These are phyloP conservation scores for Exophiala phaeomuriformis DNA, from an alignment of 2,329 filamentous ascomycete genomes.

Conservation along the genomic window DNA sequence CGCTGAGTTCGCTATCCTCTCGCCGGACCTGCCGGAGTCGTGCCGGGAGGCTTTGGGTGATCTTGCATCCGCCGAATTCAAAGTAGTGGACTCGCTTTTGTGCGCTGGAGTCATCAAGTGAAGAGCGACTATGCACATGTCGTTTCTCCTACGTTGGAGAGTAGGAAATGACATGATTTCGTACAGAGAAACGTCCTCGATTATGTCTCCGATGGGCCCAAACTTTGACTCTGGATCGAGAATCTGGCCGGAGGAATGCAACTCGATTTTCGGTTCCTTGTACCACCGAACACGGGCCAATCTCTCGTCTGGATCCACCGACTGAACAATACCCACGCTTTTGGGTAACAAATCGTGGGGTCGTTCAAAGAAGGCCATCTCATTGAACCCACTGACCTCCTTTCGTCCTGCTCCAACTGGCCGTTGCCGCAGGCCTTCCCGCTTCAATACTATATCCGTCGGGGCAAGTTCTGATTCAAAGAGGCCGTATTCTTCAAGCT, in stretches of 20 bases:
- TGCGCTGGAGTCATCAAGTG: conserved; percentile 15
- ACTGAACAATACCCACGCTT: conserved; percentile 51
- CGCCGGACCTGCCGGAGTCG: no score
- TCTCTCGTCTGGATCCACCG: conserved; percentile 48
- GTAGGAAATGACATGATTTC: conserved; percentile 48
- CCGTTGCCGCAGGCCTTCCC: conserved; percentile 33
- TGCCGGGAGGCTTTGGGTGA: no score
- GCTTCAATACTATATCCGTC: conserved; percentile 48
- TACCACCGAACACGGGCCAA: conserved; percentile 53
- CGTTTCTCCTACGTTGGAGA: conserved; percentile 44
- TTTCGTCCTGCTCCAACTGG: neutral
- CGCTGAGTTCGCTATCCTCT: no score
- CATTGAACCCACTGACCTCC: conserved; percentile 20
- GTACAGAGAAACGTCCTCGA: conserved; percentile 52
- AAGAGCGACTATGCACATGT: conserved; percentile 42
- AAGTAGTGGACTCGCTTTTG: no score
- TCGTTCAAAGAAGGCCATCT: conserved; percentile 26
- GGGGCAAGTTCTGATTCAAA: conserved; percentile 52
- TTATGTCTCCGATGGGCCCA: conserved; percentile 36
- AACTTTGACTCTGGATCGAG: conserved; percentile 40
- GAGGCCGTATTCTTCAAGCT: conserved; percentile 31
- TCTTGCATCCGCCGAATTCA: no score
- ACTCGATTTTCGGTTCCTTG: conserved; percentile 33
- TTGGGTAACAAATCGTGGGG: conserved; percentile 35
- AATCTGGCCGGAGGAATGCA: conserved; percentile 30